Conservation (phyloP, 371 early-diverging fungal genomes). For the Neoconidiobolus thromboides region DNA sequence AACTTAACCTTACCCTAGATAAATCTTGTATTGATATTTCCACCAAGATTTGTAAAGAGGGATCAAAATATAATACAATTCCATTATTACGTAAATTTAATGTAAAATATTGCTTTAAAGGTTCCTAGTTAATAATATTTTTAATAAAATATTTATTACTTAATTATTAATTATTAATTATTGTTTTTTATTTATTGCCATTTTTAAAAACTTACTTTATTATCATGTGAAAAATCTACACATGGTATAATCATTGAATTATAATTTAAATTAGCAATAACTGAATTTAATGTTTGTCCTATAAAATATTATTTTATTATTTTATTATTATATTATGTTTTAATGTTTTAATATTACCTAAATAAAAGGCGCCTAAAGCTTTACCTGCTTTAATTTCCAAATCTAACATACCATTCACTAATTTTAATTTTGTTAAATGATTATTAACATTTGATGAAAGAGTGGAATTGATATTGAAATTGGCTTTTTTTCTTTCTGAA, state of each 20-base stretch:
- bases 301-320: background rate
- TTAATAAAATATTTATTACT: background rate
- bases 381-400: background rate
- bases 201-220: background rate
- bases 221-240: background rate
- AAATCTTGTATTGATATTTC: slow-evolving; percentile 43
- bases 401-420: background rate
- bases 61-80: slow-evolving; percentile 3
- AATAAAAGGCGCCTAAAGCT: background rate
- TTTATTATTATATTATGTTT: background rate
- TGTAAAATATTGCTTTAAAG: background rate
- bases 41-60: slow-evolving; percentile 31
- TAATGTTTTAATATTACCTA: background rate
- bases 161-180: background rate
- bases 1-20: slow-evolving; percentile 30
- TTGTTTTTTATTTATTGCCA: background rate
- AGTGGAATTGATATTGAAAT: background rate
- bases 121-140: background rate
- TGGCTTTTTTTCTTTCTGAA: background rate
- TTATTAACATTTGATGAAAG: background rate
- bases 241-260: background rate
- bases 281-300: background rate
- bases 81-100: background rate
- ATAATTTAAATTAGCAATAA: background rate
- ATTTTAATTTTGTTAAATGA: background rate